phyloP scores from a whole-genome alignment of 495 filamentous ascomycete genomes.

The Lophiotrema nucula region DNA sequence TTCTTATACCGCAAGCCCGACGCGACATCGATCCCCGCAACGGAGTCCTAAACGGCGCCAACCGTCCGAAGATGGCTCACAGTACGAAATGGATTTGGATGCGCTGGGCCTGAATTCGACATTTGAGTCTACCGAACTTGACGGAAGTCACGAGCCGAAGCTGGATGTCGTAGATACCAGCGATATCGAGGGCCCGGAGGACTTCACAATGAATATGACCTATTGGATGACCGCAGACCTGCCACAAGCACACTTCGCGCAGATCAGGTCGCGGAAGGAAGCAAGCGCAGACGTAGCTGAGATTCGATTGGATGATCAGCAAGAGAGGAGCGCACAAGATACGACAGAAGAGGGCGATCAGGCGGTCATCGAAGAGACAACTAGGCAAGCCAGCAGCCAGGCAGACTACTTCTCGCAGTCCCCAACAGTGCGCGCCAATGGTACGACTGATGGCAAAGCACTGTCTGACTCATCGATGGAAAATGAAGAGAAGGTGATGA shows the following conservation, averaged over 20 bases:
- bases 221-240: slow-evolving; percentile 37
- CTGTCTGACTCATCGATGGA: slow-evolving; percentile 24
- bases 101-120: slow-evolving; percentile 29
- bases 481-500: slow-evolving; percentile 34
- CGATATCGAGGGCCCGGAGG: slow-evolving; percentile 43
- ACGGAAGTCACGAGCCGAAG: slow-evolving; percentile 8
- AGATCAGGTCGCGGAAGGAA: slow-evolving; percentile 26
- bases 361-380: slow-evolving; percentile 10
- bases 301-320: not conserved
- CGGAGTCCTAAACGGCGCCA: slow-evolving; percentile 17
- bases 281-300: slow-evolving; percentile 10
- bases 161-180: slow-evolving; percentile 30
- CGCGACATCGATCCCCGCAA: slow-evolving; percentile 15
- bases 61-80: slow-evolving; percentile 19
- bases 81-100: slow-evolving; percentile 31
- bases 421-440: slow-evolving; percentile 25
- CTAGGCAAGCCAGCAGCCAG: not conserved
- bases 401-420: slow-evolving; percentile 10
- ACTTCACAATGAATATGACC: slow-evolving; percentile 43
- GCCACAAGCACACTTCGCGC: slow-evolving; percentile 1
- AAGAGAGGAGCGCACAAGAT: not conserved
- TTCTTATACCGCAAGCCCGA: slow-evolving; percentile 26
- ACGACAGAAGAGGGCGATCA: slow-evolving; percentile 15
- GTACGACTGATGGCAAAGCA: not conserved
- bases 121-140: slow-evolving; percentile 21